Conservation (phyloP, 2,329 filamentous ascomycete genomes). For the Incumbomyces lentus region DNA sequence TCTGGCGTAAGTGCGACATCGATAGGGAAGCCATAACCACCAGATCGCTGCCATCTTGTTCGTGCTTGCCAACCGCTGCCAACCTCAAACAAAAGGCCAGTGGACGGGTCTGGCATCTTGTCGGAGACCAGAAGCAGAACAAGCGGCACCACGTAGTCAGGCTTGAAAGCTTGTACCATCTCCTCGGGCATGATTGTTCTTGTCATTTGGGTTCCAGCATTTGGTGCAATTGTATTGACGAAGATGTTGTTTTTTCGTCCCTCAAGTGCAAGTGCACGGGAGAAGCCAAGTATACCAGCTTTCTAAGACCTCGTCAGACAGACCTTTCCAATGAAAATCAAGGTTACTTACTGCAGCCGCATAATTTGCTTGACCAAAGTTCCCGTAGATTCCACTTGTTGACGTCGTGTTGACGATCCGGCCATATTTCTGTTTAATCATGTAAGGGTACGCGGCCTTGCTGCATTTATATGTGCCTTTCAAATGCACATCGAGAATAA, state of each 20-base stretch:
- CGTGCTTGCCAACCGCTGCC: constrained; percentile 86
- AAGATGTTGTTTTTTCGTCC: constrained; percentile 96
- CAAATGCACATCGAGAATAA: constrained; percentile 84
- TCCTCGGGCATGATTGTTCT: constrained; percentile 90
- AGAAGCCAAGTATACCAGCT: constrained; percentile 89
- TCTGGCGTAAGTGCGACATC: constrained; percentile 77
- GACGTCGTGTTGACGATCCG: constrained; percentile 94
- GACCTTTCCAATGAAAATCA: not conserved
- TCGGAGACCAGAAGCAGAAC: constrained; percentile 81
- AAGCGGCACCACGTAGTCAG: constrained; percentile 90
- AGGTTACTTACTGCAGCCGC: constrained; percentile 60
- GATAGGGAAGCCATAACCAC: constrained; percentile 82
- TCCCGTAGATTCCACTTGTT: constrained; percentile 95
- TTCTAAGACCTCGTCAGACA: constrained; percentile 43
- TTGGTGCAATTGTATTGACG: constrained; percentile 96
- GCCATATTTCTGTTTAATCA: constrained; percentile 98
- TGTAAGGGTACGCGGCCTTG: constrained; percentile 94
- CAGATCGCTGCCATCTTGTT: constrained; percentile 89
- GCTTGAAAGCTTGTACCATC: constrained; percentile 97
- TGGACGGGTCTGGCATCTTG: constrained; percentile 71
- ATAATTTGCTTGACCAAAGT: constrained; percentile 98
- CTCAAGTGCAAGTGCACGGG: constrained; percentile 81
- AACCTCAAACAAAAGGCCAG: constrained; percentile 84
- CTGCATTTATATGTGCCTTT: constrained; percentile 92
- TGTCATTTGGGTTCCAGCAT: constrained; percentile 93